Evolutionary conservation across 371 early-diverging fungal species (phyloP), one percentile per base, ranked within the genome.

Genomic region (Syncephalastrum monosporum): DNA sequence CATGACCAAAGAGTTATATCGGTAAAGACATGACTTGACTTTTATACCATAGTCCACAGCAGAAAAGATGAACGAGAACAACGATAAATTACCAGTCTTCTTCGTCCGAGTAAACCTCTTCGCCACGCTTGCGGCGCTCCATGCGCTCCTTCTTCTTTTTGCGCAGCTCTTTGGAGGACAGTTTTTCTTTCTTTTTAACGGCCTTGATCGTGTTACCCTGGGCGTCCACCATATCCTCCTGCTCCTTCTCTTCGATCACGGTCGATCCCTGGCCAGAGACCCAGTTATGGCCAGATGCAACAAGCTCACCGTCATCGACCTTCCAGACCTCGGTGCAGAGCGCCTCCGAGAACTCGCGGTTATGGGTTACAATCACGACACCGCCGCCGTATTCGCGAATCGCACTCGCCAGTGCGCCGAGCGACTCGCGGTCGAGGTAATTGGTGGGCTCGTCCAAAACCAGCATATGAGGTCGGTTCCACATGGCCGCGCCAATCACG

Each of bases 401-500:
- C 19, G 86, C 86, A 33, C 78, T 76, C 5, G 82, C 81, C 54
- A 90, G 65, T 13, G 88, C 89, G 59, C 87, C 87, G 38, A 90
- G 82, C 13, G 84, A 84, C 56, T 88, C 87, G 63, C 88, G 83
- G 69, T 86, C 88, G 65, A 88, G 67, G 67, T 90, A 89, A 65
- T 90, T 90, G 69, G 91, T 92, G 54, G 92, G 92, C 72, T 94
- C 93, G 66, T 94, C 93, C 56, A 91, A 72, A 53, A 92, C 91
- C 53, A 94, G 67, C 67, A 93, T 85, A 68, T 93, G 91, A 51
- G 93, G 92, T 59, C 83, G 81, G 71, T 84, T 81, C 89, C 90
- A 90, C 85, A 88, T 86, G 54, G 88, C 86, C 42, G 89, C 90
- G 53, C 86, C 92, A 49, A 93, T 81, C 29, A 89, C 91, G 21